Base-by-base conservation (phyloP, 495 filamentous ascomycete species). In the Elasticomyces elasticus region DNA sequence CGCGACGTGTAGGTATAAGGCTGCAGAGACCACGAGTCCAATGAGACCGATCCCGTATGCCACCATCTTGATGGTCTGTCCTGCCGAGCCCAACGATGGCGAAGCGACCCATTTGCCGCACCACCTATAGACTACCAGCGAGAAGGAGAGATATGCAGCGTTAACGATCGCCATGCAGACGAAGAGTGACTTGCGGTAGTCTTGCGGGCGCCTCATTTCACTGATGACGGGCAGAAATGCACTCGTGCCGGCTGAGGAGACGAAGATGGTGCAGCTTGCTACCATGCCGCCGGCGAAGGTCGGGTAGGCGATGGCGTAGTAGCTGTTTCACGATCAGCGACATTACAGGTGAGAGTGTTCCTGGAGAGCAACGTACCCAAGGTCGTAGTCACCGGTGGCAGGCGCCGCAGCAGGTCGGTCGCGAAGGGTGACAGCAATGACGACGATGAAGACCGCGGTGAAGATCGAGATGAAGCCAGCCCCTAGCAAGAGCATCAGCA, bases 371-470 rank as follows among this genome's bases (percentile, higher is more conserved):
- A 60, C 44, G 57, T 64, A 72, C 25, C 67, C 69, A 19, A 70
- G 56, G 1, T 70, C 63, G 54, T 53, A 72, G 11, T 59, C 52
- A 10, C 70, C 69, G 5, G 64, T 65, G 61, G 63, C 61, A n/a
- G 69, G 70, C 4, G 70, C 70, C 10, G 67, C 66, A 38, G 70
- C 70, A 9, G 70, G 64, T 7, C 62, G 54, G 43, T 61, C 54
- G 9, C 56, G 56, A 0, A 50, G 52, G 5, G 62, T 64, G 10
- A 58, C 62, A 19, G 56, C 64, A 55, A 56, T 56, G 49, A 66
- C 61, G 33, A 67, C 55, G 22, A 63, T 62, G 50, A 64, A 60
- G 51, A 64, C 63, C 42, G 56, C 54, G 31, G 45, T 55, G 45
- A 51, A 64, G 26, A 64, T 59, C 28, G 49, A 55, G 45, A 49